A percentile compares a stretch with the other conserved stretches of the same genome.
Evolutionary conservation across 1,284 basidiomycete species (phyloP).

Genomic region (Leucoagaricus sp.): DNA sequence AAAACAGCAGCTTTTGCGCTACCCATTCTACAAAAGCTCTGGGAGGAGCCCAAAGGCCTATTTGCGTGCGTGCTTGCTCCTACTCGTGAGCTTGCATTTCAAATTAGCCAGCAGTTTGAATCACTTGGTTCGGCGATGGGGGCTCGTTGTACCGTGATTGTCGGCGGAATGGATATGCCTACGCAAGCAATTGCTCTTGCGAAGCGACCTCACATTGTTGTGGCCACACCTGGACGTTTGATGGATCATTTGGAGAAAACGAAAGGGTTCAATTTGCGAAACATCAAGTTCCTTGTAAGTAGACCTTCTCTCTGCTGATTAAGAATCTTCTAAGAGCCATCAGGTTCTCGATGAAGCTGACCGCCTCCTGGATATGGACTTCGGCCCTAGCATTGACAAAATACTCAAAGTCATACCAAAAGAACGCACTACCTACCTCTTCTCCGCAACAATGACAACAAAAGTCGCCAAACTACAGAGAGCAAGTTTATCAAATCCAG

Average conservation of each 20-base stretch:
- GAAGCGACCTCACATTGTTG: constrained; percentile 92
- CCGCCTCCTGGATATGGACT: constrained; percentile 95
- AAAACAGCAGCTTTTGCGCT: constrained; percentile 98
- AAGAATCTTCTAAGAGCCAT: constrained; percentile 12
- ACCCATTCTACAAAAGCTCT: constrained; percentile 95
- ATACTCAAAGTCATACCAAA: constrained; percentile 95
- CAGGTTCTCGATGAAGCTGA: constrained; percentile 98
- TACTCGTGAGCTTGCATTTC: constrained; percentile 97
- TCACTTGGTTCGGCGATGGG: constrained; percentile 93
- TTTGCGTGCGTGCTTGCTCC: constrained; percentile 96
- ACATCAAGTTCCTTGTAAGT: constrained; percentile 87
- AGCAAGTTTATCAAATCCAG: constrained; percentile 93
- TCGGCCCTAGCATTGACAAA: constrained; percentile 96
- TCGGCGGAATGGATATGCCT: constrained; percentile 96
- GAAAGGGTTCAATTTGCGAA: constrained; percentile 92
- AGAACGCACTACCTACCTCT: constrained; percentile 94
- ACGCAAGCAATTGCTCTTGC: constrained; percentile 92
- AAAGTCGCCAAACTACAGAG: constrained; percentile 98
- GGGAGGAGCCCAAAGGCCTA: constrained; percentile 93
- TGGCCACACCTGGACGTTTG: constrained; percentile 96
- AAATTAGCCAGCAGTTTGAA: constrained; percentile 97
- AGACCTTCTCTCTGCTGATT: not conserved
- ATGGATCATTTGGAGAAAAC: constrained; percentile 98
- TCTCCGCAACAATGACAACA: constrained; percentile 99
- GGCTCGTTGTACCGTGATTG: constrained; percentile 88